Evolutionary conservation across 192 early-diverging fungal species (phyloP), one percentile per base, ranked within the genome.

Genomic region (Rhizophagus clarus): DNA sequence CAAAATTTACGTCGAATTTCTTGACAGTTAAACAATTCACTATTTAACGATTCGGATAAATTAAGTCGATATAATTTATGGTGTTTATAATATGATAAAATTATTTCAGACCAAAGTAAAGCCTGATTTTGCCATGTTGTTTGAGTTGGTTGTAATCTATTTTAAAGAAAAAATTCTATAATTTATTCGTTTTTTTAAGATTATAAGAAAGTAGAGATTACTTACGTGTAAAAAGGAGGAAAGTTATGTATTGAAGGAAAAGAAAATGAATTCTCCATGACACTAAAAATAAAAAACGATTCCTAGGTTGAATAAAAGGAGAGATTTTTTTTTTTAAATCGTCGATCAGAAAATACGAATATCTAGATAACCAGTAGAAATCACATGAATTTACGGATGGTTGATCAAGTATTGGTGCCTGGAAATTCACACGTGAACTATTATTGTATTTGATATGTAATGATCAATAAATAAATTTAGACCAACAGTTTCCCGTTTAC

Each of bases 221-320:
- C 91, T 85, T 91, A 95, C 94, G 94, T 96, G 86, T 91, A 97
- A 86, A 98, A 96, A 7, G 96, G 96, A 15, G 95, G 95, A 82
- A 98, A 98, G 85, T 87, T 89, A 88, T 96, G 89, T 76, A 96
- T 93, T 76, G 93, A 87, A 28, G 96, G 95, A 83, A 95, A 96
- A 67, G 86, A 80, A 84, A 93, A 95, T 60, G 85, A 47, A 73
- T 51, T 37, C 4, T 20, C 20, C 71, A 73, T 42, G 20, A 47
- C 12, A 24, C 1, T 34, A 24, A 49, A 72, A 8, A 7, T 40
- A 40, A 40, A 40, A 5, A 32, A 32, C 37, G 37, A 40, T 40
- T 7, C 37, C 37, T 40, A 7, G 5, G 37, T 40, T 40, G 37
- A 40, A 40, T n/a, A n/a, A n/a, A n/a, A n/a, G n/a, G 8, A 7